These are phyloP conservation scores for Neobulgaria alba DNA, from an alignment of 2,329 filamentous ascomycete species.

Conservation along the genomic window DNA sequence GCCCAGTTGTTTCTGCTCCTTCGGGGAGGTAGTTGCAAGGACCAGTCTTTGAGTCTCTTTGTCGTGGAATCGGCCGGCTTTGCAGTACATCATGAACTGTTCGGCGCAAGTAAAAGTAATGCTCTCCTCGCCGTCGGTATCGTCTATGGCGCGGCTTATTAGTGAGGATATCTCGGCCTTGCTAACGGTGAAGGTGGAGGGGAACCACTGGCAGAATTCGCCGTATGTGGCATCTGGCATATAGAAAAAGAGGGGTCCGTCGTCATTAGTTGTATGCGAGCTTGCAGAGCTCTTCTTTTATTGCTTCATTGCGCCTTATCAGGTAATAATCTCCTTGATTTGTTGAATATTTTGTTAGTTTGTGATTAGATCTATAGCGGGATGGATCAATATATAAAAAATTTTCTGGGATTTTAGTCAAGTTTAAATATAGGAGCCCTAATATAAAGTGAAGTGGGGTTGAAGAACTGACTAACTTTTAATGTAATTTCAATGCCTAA, in stretches of 20 bases:
- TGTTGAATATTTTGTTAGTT: conserved; percentile 4
- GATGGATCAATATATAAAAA: background rate
- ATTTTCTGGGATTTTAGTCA: conserved; percentile 2
- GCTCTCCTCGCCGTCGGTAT: conserved; percentile 5
- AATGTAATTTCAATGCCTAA: no score
- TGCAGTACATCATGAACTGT: conserved; percentile 37
- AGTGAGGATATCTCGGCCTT: background rate
- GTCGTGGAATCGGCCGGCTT: conserved; percentile 32
- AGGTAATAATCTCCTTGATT: conserved; percentile 4
- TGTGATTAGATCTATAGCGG: conserved; percentile 1
- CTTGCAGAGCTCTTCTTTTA: conserved; percentile 2
- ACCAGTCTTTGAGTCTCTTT: conserved; percentile 16
- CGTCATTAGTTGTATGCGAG: background rate
- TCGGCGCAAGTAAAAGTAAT: conserved; percentile 31
- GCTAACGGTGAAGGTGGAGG: conserved; percentile 24
- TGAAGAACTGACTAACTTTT: no score
- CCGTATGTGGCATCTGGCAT: conserved; percentile 26
- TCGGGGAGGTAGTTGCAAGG: conserved; percentile 23
- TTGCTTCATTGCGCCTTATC: conserved; percentile 6
- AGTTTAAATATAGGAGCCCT: conserved; percentile 3
- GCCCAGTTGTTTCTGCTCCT: conserved; percentile 28
- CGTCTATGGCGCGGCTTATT: conserved; percentile 9
- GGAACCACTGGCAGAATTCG: conserved; percentile 32
- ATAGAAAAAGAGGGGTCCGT: conserved; percentile 26
- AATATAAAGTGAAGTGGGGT: no score